These are phyloP conservation scores for Aspergillus sp. DNA, from an alignment of 2,329 filamentous ascomycete genomes.

Conservation along the genomic window DNA sequence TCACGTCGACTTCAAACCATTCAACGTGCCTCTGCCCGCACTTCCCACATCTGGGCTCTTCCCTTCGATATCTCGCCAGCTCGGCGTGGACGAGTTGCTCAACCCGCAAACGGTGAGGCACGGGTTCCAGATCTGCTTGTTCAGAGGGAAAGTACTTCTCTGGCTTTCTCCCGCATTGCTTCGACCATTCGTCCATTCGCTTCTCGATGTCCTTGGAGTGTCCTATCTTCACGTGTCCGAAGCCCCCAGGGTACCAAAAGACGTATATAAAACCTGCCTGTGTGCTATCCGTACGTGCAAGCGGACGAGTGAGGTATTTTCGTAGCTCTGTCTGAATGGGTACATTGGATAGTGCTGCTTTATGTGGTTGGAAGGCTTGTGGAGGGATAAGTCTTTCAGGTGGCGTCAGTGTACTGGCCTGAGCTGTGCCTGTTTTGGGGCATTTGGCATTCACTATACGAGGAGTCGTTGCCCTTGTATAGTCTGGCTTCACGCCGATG, in stretches of 20 bases:
- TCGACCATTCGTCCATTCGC: neutral
- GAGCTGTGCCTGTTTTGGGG: too few relatives aligned
- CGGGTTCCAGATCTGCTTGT: neutral
- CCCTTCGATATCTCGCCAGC: neutral
- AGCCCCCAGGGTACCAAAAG: neutral
- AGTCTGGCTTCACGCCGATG: too few relatives aligned
- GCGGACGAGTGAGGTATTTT: too few relatives aligned
- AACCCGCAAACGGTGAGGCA: neutral
- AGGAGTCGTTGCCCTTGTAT: too few relatives aligned
- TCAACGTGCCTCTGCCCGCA: neutral
- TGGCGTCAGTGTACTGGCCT: too few relatives aligned
- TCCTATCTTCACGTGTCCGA: constrained; percentile 11
- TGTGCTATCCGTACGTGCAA: neutral
- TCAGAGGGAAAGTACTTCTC: neutral
- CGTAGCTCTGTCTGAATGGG: too few relatives aligned
- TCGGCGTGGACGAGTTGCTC: constrained; percentile 6
- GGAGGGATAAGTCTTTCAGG: too few relatives aligned
- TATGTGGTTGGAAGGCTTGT: too few relatives aligned
- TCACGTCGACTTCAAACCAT: constrained; percentile 1
- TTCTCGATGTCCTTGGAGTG: neutral
- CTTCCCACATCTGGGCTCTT: neutral
- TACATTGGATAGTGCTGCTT: too few relatives aligned
- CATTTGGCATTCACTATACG: too few relatives aligned
- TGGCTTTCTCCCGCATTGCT: neutral
- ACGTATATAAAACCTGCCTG: neutral